phyloP scores from a whole-genome alignment of 164 flowering plant species.

The Liriodendron chinense region DNA sequence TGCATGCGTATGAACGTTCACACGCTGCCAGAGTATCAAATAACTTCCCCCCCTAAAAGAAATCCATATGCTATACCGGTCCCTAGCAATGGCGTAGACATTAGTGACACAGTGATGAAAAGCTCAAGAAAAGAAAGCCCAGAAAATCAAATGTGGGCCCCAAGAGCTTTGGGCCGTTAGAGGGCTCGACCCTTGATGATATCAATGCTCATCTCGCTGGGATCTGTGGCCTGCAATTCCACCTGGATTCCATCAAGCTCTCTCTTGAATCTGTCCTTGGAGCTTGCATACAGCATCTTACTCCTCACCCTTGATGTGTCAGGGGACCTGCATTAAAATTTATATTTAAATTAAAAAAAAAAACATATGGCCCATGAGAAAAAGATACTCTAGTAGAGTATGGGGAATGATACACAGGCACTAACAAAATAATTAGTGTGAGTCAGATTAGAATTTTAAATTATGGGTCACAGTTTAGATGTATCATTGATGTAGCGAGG shows the following conservation, averaged over 20 bases:
- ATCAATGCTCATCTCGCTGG: conserved; percentile 79
- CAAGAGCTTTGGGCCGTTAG: background rate
- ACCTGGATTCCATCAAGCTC: conserved; percentile 77
- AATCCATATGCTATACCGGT: background rate
- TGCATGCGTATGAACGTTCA: too few relatives aligned
- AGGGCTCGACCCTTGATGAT: conserved; percentile 53
- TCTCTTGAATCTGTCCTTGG: conserved; percentile 84
- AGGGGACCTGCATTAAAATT: conserved; percentile 47
- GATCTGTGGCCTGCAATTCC: conserved; percentile 81
- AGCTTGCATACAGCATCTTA: conserved; percentile 84
- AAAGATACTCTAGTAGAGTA: background rate
- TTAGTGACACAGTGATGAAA: background rate
- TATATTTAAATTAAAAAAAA: too few relatives aligned
- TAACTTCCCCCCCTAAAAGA: background rate
- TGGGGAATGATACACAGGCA: background rate
- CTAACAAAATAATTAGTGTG: too few relatives aligned
- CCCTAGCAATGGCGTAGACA: background rate
- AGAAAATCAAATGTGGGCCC: background rate
- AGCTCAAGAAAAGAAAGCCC: background rate
- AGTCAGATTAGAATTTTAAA: too few relatives aligned
- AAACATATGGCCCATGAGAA: background rate
- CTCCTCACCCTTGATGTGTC: conserved; percentile 65
- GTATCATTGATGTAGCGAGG: too few relatives aligned
- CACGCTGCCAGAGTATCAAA: too few relatives aligned
- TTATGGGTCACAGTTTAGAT: too few relatives aligned